Base-by-base conservation (phyloP, 768 basidiomycete genomes). In the Leccinellum luteum region DNA sequence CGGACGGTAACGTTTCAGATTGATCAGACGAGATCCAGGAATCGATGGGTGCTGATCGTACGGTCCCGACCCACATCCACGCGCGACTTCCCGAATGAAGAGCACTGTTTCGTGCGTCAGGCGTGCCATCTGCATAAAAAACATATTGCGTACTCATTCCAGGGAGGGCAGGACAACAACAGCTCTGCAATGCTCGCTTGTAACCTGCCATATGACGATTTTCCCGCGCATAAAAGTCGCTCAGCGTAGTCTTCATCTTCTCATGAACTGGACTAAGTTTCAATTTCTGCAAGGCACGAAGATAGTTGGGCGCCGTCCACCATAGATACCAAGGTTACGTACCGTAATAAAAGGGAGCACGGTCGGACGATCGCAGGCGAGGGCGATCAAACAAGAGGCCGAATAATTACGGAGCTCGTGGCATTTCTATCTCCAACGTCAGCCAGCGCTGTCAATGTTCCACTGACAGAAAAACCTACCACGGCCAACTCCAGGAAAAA, bases 401-500 rank as follows among this genome's bases (percentile, higher is more conserved):
- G 75, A 76, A 55, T 76, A 83, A 56, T 84, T 82, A 34, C 78
- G 74, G 25, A 79, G 65, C 21, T 71, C 68, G 31, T 81, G 67
- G 48, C 79, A 82, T 53, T 73, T 68, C 82, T 84, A 54, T 59
- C 3, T 43, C 8, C 4, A 14, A 27, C 17, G 51, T 63, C 48
- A 69, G 41, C 21, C 19, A n/a, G 13, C 13, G 28, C 13, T 7
- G 10, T n/a, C 38, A 1, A 35, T 12, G 19, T 13, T 56, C 10
- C 19, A 27, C 49, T 30, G 45, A n/a, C n/a, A 48, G 19, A 51
- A 27, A 48, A 25, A 35, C 64, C 56, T 57, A 83, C 81, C 13
- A 61, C 69, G 21, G 81, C 77, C 48, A 81, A 59, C 52, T 81
- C 78, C 25, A 81, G 48, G 75, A 81, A 80, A 58, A 81, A 77